These are phyloP conservation scores for Podaxis carcinomalis DNA, from an alignment of 768 basidiomycete species.

Conservation along the genomic window DNA sequence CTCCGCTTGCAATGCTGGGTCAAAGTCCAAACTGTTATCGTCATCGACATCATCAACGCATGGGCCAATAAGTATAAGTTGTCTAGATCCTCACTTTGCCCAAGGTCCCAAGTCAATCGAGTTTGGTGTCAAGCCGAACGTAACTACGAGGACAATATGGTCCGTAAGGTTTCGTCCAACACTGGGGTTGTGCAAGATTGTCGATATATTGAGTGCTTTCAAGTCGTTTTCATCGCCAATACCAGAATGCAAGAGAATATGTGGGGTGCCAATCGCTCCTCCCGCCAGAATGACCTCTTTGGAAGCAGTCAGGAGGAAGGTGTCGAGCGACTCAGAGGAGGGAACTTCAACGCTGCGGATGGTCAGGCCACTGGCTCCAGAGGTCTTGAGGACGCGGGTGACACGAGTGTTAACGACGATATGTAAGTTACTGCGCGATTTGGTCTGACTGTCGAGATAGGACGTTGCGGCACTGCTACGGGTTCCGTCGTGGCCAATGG, in stretches of 20 bases:
- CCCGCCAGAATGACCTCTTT: conserved; percentile 18
- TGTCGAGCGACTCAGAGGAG: background rate
- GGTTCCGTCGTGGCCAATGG: conserved; percentile 17
- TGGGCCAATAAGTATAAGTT: background rate
- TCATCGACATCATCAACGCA: background rate
- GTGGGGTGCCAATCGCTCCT: conserved; percentile 15
- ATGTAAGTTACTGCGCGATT: conserved; percentile 23
- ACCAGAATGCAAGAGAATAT: conserved; percentile 17
- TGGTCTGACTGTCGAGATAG: conserved; percentile 19
- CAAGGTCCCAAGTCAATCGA: conserved; percentile 10
- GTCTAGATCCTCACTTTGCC: background rate
- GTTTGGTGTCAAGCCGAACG: background rate
- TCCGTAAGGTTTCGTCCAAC: conserved; percentile 27
- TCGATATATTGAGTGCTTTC: conserved; percentile 15
- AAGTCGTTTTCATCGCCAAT: conserved; percentile 16
- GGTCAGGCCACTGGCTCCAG: background rate
- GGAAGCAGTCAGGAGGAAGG: conserved; percentile 13
- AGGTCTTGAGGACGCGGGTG: conserved; percentile 14
- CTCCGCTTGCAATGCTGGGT: background rate
- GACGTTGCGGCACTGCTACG: conserved; percentile 23
- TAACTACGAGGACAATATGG: conserved; percentile 13
- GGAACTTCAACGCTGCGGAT: conserved; percentile 11
- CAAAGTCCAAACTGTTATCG: background rate
- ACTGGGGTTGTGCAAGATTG: conserved; percentile 22
- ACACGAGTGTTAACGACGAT: conserved; percentile 26